Evolutionary conservation across 1,139 yeast genomes (phyloP), one percentile per base, ranked within the genome.

Genomic region (Yarrowia galli): DNA sequence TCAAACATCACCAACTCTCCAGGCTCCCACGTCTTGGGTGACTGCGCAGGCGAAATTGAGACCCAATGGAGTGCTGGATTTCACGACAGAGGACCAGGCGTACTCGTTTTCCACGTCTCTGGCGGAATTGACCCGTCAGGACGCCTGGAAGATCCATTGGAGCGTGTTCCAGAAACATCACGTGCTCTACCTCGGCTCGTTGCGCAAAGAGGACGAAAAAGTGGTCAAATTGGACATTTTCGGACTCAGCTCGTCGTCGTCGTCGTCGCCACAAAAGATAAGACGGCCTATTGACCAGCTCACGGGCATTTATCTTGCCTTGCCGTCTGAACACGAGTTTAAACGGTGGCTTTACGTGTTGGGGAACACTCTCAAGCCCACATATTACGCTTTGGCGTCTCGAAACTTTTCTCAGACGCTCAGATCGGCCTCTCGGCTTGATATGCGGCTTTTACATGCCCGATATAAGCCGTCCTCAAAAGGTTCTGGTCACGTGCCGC

Each of bases 91-190:
- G 9, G 64, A 58, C 36, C 64, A 58, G 40, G 22, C 51, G 36
- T 56, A 25, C 18, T 56, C 63, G 49, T 58, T 58, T 20, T 58
- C 64, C 15, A 58, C 64, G 5, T 43, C 42, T 1, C 16, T 58
- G 20, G 38, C 48, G 15, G 66, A 53, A 32, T 56, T 66, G 15
- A 49, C 66, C n/a, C 66, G 70, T 36, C 72, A 74, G 13, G 74
- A 73, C 46, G 51, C 65, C 67, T 16, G 74, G 75, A 63, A 67
- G 75, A 49, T 86, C 85, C 71, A 85, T 86, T 1, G 89, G 86
- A 72, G 83, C 85, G 6, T 78, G 82, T 51, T 82, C 84, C 82
- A 84, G 86, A 81, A 84, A 84, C 64, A 58, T n/a, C 64, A 58
- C 28, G 64, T 58, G 16, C 10, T 58, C 22, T 58, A 58, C 16